Percentiles rank a stretch among this genome's conserved stretches.
Evolutionary conservation across 148 eudicot genomes (phyloP).

Genomic region (Dysphania ambrosioides): DNA sequence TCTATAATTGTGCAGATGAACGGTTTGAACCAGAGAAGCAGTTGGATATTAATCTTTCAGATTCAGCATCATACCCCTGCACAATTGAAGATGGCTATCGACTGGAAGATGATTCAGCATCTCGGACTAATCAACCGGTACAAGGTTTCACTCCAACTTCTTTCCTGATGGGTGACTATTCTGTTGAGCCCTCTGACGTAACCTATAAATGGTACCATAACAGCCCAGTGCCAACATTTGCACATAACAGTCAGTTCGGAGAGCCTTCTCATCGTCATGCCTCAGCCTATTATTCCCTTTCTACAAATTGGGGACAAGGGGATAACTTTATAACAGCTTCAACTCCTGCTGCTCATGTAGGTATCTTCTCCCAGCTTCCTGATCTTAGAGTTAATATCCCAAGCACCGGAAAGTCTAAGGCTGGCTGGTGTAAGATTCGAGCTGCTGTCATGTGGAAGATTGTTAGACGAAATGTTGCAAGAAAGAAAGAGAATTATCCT

Average conservation of each 20-base stretch:
- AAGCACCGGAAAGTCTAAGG: slow-evolving; percentile 40
- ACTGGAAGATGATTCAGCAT: slow-evolving; percentile 34
- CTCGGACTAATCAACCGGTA: slow-evolving; percentile 31
- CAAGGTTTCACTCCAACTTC: slow-evolving; percentile 27
- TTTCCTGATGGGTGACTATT: slow-evolving; percentile 27
- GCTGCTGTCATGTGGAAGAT: slow-evolving; percentile 67
- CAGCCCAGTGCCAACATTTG: slow-evolving; percentile 18
- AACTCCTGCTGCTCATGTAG: slow-evolving; percentile 26
- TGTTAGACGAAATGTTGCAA: slow-evolving; percentile 45
- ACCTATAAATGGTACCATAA: slow-evolving; percentile 28
- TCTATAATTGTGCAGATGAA: slow-evolving; percentile 32
- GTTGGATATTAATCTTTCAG: slow-evolving; percentile 28
- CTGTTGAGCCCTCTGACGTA: slow-evolving; percentile 22
- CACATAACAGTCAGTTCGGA: slow-evolving; percentile 22
- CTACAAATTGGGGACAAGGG: slow-evolving; percentile 35
- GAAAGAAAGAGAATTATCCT: slow-evolving; percentile 30
- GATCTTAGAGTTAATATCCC: slow-evolving; percentile 25
- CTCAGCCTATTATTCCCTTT: slow-evolving; percentile 11
- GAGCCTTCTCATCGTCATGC: slow-evolving; percentile 30
- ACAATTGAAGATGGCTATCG: slow-evolving; percentile 31
- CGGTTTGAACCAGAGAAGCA: slow-evolving; percentile 34
- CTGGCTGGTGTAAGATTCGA: slow-evolving; percentile 62
- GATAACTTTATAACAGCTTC: slow-evolving; percentile 28
- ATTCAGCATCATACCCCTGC: slow-evolving; percentile 35
- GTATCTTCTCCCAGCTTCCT: slow-evolving; percentile 26